phyloP scores from a whole-genome alignment of 2,329 filamentous ascomycete species.

The Nannizzia gypsea region DNA sequence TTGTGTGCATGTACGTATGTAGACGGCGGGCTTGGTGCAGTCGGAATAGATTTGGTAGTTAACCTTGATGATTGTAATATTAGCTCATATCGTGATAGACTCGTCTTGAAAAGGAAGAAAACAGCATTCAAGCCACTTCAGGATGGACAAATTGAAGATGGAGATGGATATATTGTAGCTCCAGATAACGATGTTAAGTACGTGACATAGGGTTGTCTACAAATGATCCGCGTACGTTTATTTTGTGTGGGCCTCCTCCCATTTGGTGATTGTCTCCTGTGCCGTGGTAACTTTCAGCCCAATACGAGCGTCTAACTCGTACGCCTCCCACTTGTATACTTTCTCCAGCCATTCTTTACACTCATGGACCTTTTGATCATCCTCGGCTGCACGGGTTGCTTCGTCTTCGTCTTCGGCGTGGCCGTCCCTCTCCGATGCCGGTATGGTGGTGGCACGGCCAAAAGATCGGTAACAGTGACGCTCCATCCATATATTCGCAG shows the following conservation, averaged over 20 bases:
- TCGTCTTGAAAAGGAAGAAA: too few relatives aligned
- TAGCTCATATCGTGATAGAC: too few relatives aligned
- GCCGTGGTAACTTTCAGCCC: conserved; percentile 39
- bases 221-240: not conserved
- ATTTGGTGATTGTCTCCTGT: conserved; percentile 34
- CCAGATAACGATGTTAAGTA: not conserved
- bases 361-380: conserved; percentile 36
- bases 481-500: conserved; percentile 67
- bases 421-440: not conserved
- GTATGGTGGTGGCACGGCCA: not conserved
- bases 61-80: not conserved
- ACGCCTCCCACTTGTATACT: conserved; percentile 49
- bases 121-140: too few relatives aligned
- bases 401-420: not conserved
- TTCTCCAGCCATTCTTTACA: conserved; percentile 47
- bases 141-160: too few relatives aligned
- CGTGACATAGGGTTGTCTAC: not conserved
- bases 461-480: conserved; percentile 26
- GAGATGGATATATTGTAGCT: not conserved
- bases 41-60: too few relatives aligned
- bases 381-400: conserved; percentile 12
- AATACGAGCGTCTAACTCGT: conserved; percentile 49
- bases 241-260: conserved; percentile 24
- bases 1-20: too few relatives aligned
- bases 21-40: too few relatives aligned